These are phyloP conservation scores for Shiraia sp. DNA, from an alignment of 2,329 filamentous ascomycete species.

Conservation along the genomic window DNA sequence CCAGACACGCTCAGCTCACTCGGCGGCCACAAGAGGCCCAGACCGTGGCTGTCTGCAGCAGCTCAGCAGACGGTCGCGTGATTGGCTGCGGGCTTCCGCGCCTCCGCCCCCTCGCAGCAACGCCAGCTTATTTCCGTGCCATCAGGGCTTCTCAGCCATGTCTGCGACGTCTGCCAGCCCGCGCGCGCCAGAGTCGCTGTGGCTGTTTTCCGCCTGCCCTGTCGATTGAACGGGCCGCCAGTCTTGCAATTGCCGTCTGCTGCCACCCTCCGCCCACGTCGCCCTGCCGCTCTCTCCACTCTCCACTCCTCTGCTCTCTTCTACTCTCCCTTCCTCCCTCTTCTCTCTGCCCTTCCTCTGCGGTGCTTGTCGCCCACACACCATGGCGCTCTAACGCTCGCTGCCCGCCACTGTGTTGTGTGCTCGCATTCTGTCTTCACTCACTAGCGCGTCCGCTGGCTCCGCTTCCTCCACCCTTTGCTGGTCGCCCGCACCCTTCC, in stretches of 20 bases:
- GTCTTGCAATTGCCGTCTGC: not conserved
- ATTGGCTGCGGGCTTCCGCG: conserved; percentile 1
- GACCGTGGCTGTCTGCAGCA: too few relatives aligned
- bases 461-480: conserved; percentile 25
- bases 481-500: conserved; percentile 12
- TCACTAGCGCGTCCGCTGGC: conserved; percentile 23
- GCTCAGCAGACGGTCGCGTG: too few relatives aligned
- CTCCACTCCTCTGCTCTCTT: conserved; percentile 4
- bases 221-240: not conserved
- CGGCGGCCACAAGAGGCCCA: too few relatives aligned
- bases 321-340: conserved; percentile 6
- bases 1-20: too few relatives aligned
- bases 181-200: too few relatives aligned
- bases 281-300: conserved; percentile 12
- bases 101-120: not conserved
- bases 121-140: not conserved
- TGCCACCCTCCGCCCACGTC: conserved; percentile 5
- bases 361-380: not conserved
- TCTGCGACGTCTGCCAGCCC: too few relatives aligned
- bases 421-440: conserved; percentile 11
- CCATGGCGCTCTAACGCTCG: conserved; percentile 11
- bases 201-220: conserved; percentile 9
- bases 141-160: not conserved
- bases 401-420: conserved; percentile 7
- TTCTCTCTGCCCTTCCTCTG: not conserved